Base-by-base conservation (phyloP, 441 rosid species). In the Erodium trifolium region DNA sequence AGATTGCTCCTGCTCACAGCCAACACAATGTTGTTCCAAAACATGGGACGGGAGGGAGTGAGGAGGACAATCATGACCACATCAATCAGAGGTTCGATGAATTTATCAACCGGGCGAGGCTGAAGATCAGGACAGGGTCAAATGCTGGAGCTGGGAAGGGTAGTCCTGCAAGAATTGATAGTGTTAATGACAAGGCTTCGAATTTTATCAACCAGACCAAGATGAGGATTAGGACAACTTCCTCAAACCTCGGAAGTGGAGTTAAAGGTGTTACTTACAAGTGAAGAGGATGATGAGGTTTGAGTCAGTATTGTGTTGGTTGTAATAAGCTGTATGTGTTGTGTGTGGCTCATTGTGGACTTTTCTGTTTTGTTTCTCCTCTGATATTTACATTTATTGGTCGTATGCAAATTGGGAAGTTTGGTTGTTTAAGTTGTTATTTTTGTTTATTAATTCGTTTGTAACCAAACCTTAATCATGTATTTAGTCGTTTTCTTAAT, bases 181-280 rank as follows among this genome's bases (percentile, higher is more conserved):
- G 62, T 55, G 62, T 55, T 7, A 55, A 55, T 55, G 62, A 55
- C 62, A 55, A 55, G 27, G 62, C 62, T 55, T 55, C 23, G 19
- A 19, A 55, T 23, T 62, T 6, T 27, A 62, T 62, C 27, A 27
- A 29, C 27, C 13, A 29, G 4, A 12, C 65, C 31, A 62, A 27
- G 31, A 62, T 62, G 34, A 62, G 65, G 65, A 62, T 62, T 23
- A 62, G 65, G 27, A 62, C 65, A 19, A 62, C 65, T 11, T 62
- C 65, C 9, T 62, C 65, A 8, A 62, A 29, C 13, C 35, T 62
- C 23, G 65, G 65, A 8, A 60, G 41, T 37, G 41, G 41, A 37
- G 41, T 37, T 34, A 34, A 34, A 5, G 37, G 37, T 34, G 37
- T 34, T 37, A 37, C 41, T 37, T 37, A 37, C 9, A 37, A 37